Evolutionary conservation across 495 filamentous ascomycete genomes (phyloP).

Genomic region (Massariosphaeria phaeospora): DNA sequence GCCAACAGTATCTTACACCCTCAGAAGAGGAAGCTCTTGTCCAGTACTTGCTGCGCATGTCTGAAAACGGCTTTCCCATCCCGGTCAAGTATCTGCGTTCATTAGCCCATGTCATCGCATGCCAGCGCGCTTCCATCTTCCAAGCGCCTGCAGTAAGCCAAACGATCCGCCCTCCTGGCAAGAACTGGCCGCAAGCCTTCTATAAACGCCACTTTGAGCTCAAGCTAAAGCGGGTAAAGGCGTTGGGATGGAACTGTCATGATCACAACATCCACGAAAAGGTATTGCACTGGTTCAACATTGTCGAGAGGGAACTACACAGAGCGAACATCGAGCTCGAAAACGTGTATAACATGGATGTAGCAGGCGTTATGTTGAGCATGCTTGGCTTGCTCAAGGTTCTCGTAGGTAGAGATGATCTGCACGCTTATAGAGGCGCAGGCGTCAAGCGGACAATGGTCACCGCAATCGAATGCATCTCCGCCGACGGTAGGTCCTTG

Average conservation of each 20-base stretch:
- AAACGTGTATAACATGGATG: too few relatives aligned
- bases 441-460: slow-evolving; percentile 28
- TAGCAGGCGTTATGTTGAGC: too few relatives aligned
- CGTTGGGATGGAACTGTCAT: slow-evolving; percentile 30
- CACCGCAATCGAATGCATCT: slow-evolving; percentile 38
- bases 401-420: slow-evolving; percentile 37
- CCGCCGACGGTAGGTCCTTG: slow-evolving; percentile 33
- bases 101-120: background rate
- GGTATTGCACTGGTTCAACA: slow-evolving; percentile 41
- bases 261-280: slow-evolving; percentile 42
- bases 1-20: slow-evolving; percentile 20
- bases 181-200: slow-evolving; percentile 25
- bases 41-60: slow-evolving; percentile 3
- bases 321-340: too few relatives aligned
- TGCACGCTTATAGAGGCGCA: too few relatives aligned
- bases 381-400: slow-evolving; percentile 40
- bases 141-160: background rate
- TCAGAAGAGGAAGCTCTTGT: slow-evolving; percentile 18
- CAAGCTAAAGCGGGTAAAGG: slow-evolving; percentile 26
- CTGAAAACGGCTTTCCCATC: slow-evolving; percentile 11
- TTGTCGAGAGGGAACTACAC: too few relatives aligned
- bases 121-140: too few relatives aligned
- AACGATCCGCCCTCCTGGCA: slow-evolving; percentile 12
- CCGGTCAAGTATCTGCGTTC: slow-evolving; percentile 9
- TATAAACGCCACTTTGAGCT: slow-evolving; percentile 34